Percentiles rank a stretch among this genome's conserved stretches.
These are phyloP conservation scores for Nigrograna mackinnonii DNA, from an alignment of 2,329 filamentous ascomycete genomes.

Conservation along the genomic window DNA sequence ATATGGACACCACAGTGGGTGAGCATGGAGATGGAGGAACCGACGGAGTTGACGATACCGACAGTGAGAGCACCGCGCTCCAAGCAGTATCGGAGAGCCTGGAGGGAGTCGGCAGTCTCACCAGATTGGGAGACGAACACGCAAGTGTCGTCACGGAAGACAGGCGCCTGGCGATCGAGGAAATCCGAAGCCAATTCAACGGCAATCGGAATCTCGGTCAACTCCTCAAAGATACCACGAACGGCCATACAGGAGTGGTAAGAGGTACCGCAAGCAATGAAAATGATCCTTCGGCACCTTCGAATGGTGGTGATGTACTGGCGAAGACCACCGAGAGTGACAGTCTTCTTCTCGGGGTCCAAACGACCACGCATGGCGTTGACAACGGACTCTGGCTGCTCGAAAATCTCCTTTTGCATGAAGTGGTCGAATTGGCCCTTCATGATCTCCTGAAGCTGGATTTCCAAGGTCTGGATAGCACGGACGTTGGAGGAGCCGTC, in stretches of 20 bases:
- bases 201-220: conserved; percentile 96
- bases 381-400: conserved; percentile 98
- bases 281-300: conserved; percentile 95
- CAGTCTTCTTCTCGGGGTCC: conserved; percentile 88
- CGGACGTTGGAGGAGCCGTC: conserved; percentile 96
- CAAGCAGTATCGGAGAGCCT: conserved; percentile 96
- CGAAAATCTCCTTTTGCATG: conserved; percentile 99
- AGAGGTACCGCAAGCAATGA: conserved; percentile 97
- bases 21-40: conserved; percentile 96
- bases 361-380: conserved; percentile 99
- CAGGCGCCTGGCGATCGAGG: conserved; percentile 91
- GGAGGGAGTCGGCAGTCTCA: conserved; percentile 95
- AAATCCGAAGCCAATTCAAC: conserved; percentile 98
- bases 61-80: conserved; percentile 97
- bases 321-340: conserved; percentile 92
- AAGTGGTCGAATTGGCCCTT: conserved; percentile 99
- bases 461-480: conserved; percentile 96
- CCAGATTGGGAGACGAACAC: conserved; percentile 99
- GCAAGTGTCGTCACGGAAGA: conserved; percentile 99
- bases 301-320: conserved; percentile 97
- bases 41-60: conserved; percentile 97
- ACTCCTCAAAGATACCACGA: conserved; percentile 94
- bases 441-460: conserved; percentile 99
- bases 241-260: conserved; percentile 99
- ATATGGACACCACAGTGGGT: conserved; percentile 99